Percentiles rank a stretch among this genome's conserved stretches.
phyloP scores from a whole-genome alignment of 2,329 filamentous ascomycete species.

The Microcera coccophila region DNA sequence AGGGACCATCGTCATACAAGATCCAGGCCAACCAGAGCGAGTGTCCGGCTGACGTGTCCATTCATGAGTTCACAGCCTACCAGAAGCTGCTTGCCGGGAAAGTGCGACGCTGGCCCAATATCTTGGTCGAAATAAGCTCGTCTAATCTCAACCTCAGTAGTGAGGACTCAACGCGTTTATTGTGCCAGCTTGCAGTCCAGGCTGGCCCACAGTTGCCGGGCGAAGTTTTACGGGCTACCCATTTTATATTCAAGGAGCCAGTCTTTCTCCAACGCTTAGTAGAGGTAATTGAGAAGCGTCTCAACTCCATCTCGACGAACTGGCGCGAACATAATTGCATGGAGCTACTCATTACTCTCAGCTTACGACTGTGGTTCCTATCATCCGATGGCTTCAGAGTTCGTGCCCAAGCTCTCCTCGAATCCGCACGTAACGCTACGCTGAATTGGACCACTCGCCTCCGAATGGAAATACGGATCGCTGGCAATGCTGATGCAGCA shows the following conservation, averaged over 20 bases:
- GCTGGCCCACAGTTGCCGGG: conserved; percentile 44
- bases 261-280: conserved; percentile 47
- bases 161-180: conserved; percentile 44
- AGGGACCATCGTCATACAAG: conserved; percentile 51
- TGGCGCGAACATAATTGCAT: conserved; percentile 59
- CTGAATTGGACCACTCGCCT: conserved; percentile 48
- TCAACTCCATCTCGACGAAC: conserved; percentile 47
- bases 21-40: conserved; percentile 46
- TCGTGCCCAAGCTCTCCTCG: conserved; percentile 35
- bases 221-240: conserved; percentile 41
- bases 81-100: conserved; percentile 46
- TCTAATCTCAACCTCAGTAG: conserved; percentile 58
- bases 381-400: conserved; percentile 4
- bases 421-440: conserved; percentile 40
- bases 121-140: conserved; percentile 49
- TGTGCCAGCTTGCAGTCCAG: conserved; percentile 52
- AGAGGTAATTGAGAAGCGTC: conserved; percentile 40
- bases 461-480: conserved; percentile 40
- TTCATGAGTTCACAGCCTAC: conserved; percentile 52
- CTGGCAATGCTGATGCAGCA: conserved; percentile 35
- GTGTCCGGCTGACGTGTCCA: conserved; percentile 44
- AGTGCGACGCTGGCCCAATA: conserved; percentile 45
- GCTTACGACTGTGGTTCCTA: conserved; percentile 36
- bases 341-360: conserved; percentile 52
- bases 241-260: conserved; percentile 47